A percentile compares a stretch with the other conserved stretches of the same genome.
These are phyloP conservation scores for Globisporangium polare DNA, from an alignment of 352 stramenopile genomes.

Conservation along the genomic window DNA sequence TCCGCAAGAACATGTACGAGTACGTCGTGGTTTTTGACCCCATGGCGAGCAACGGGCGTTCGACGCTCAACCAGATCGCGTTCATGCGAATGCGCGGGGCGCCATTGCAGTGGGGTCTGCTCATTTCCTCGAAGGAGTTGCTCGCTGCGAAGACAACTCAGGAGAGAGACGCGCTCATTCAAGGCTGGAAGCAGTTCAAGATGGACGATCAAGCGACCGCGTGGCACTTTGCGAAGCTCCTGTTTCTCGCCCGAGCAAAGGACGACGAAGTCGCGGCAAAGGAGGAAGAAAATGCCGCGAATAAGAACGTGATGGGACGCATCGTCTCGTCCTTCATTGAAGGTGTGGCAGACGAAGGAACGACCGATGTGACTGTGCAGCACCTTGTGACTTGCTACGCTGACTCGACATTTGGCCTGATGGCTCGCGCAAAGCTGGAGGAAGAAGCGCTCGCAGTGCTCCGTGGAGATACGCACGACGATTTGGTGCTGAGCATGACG, in stretches of 20 bases:
- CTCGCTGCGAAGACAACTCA: conserved; percentile 39
- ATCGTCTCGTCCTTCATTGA: conserved; percentile 54
- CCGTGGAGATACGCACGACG: conserved; percentile 41
- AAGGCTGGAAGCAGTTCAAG: conserved; percentile 35
- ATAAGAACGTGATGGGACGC: conserved; percentile 11
- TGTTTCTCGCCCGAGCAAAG: conserved; percentile 63
- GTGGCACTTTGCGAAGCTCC: conserved; percentile 79
- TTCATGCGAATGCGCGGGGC: conserved; percentile 73
- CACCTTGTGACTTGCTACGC: conserved; percentile 64
- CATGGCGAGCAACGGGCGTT: conserved; percentile 38
- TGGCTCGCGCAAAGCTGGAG: conserved; percentile 29
- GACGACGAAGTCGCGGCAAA: conserved; percentile 18
- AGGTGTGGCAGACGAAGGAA: conserved; percentile 40
- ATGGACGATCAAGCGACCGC: conserved; percentile 44
- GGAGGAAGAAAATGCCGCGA: conserved; percentile 5
- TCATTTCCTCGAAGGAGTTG: conserved; percentile 71
- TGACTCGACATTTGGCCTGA: conserved; percentile 41
- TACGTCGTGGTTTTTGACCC: conserved; percentile 73
- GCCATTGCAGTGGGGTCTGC: conserved; percentile 69
- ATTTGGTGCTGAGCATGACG: conserved; percentile 70
- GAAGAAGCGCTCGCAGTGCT: conserved; percentile 45
- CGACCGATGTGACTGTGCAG: conserved; percentile 35
- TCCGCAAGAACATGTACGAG: conserved; percentile 88
- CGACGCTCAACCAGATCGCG: conserved; percentile 49
- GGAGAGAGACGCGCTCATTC: conserved; percentile 35